Conservation (phyloP, 352 stramenopile species). For the Pythium myriotylum region DNA sequence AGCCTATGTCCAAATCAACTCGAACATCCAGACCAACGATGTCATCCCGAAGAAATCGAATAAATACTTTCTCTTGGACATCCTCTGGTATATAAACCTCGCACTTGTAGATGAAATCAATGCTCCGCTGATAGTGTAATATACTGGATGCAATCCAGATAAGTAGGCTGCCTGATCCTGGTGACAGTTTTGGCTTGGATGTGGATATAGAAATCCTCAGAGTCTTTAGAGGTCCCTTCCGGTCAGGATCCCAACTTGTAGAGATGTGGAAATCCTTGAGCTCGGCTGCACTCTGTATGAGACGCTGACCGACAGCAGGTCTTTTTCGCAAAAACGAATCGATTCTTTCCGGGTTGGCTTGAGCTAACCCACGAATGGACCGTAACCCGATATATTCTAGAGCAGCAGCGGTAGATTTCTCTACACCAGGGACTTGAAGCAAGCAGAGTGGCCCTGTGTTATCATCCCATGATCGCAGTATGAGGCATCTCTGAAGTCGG, state of each 20-base stretch:
- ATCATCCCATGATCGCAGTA: slow-evolving; percentile 35
- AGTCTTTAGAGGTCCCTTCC: background rate
- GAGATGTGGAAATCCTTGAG: slow-evolving; percentile 28
- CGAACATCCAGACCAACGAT: slow-evolving; percentile 29
- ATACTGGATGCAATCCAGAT: slow-evolving; percentile 13
- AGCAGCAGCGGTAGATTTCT: slow-evolving; percentile 16
- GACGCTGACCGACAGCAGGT: slow-evolving; percentile 16
- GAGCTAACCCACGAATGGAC: slow-evolving; percentile 31
- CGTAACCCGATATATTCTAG: slow-evolving; percentile 37
- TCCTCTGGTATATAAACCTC: slow-evolving; percentile 4
- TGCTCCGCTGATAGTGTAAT: slow-evolving; percentile 18
- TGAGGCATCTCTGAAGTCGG: slow-evolving; percentile 30
- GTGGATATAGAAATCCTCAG: slow-evolving; percentile 10
- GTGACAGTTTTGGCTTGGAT: background rate
- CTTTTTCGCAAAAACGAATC: slow-evolving; percentile 23
- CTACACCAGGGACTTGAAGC: slow-evolving; percentile 27
- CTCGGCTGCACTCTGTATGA: slow-evolving; percentile 19
- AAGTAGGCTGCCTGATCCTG: slow-evolving; percentile 12
- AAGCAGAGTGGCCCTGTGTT: slow-evolving; percentile 15
- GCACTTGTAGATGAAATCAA: slow-evolving; percentile 5
- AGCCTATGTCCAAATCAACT: slow-evolving; percentile 21
- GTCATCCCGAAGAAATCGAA: slow-evolving; percentile 32
- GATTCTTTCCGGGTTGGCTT: slow-evolving; percentile 18
- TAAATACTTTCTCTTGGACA: slow-evolving; percentile 13
- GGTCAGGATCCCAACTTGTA: slow-evolving; percentile 1